Evolutionary conservation across 495 filamentous ascomycete genomes (phyloP), one percentile per base, ranked within the genome.

Genomic region (Monascus purpureus): DNA sequence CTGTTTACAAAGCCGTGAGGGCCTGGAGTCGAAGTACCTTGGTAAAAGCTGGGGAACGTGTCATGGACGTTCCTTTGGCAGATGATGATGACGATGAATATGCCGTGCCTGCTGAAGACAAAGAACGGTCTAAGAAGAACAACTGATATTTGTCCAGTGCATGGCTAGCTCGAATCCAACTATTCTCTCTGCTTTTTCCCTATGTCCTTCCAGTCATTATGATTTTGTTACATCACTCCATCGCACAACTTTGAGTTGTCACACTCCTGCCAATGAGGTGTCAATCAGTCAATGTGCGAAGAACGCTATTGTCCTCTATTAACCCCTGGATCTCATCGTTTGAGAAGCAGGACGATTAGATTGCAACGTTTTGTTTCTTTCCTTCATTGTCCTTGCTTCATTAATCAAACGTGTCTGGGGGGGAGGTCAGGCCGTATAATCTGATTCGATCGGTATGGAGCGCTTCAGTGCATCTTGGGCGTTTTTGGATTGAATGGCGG

Each of bases 241-340:
- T 47, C 53, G 83, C 83, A 86, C 80, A 77, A 80, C 76, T 77
- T 90, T 92, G 73, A 94, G 86, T 86, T 92, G 78, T 65, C 85
- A 82, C 72, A 61, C 48, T 61, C 65, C 59, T 69, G 42, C 62
- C 77, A 65, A 75, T 88, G 75, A 67, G 62, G 72, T 85, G 81
- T 68, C 75, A 72, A 85, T 88, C 70, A 85, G 86, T 93, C 85
- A 80, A 68, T 75, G 76, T 90, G 85, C 86, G 81, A 65, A 94
- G 67, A 94, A 65, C 40, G 54, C 82, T 37, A 35, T 40, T 53
- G 54, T 55, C 46, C 52, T 57, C 57, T 40, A 18, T 46, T 42
- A 53, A 60, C 56, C 45, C 48, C 43, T 42, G 39, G 27, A 22
- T 14, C 5, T 22, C 31, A 45, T 28, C 36, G 17, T 38, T 40